These are phyloP conservation scores for Cryphonectria japonica DNA, from an alignment of 2,329 filamentous ascomycete genomes.

Conservation along the genomic window DNA sequence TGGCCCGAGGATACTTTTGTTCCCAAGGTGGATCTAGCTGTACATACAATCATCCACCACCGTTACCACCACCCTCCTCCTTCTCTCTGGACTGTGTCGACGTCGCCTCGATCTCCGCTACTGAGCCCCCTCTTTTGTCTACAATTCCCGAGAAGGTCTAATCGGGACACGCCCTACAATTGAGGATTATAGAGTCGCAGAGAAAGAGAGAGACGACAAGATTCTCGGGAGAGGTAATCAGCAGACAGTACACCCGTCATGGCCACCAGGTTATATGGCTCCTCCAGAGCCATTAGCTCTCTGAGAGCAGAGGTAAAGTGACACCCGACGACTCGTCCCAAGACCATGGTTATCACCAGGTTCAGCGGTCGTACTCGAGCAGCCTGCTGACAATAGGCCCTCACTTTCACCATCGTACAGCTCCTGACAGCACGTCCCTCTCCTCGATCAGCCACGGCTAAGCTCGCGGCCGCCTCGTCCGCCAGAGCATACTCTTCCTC, in stretches of 20 bases:
- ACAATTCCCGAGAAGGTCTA: background rate
- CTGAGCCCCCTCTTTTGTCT: background rate
- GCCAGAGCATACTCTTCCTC: constrained; percentile 70
- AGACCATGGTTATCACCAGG: background rate
- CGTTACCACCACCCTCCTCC: background rate
- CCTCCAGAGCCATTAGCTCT: constrained; percentile 22
- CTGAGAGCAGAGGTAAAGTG: constrained; percentile 21
- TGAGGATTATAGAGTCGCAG: background rate
- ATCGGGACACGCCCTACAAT: background rate
- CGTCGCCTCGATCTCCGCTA: background rate
- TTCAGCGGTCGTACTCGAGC: background rate
- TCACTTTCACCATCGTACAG: background rate
- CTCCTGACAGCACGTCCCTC: background rate
- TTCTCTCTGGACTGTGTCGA: background rate
- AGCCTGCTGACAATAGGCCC: background rate
- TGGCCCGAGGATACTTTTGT: background rate
- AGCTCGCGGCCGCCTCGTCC: constrained; percentile 36
- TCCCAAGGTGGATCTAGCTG: background rate
- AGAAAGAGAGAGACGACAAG: background rate
- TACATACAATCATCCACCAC: background rate
- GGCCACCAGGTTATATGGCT: constrained; percentile 26
- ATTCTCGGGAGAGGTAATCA: background rate
- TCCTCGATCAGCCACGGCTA: background rate
- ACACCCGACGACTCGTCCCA: background rate
- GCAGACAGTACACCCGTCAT: constrained; percentile 7